These are phyloP conservation scores for Hirsutella thompsonii DNA, from an alignment of 2,329 filamentous ascomycete genomes.

Conservation along the genomic window DNA sequence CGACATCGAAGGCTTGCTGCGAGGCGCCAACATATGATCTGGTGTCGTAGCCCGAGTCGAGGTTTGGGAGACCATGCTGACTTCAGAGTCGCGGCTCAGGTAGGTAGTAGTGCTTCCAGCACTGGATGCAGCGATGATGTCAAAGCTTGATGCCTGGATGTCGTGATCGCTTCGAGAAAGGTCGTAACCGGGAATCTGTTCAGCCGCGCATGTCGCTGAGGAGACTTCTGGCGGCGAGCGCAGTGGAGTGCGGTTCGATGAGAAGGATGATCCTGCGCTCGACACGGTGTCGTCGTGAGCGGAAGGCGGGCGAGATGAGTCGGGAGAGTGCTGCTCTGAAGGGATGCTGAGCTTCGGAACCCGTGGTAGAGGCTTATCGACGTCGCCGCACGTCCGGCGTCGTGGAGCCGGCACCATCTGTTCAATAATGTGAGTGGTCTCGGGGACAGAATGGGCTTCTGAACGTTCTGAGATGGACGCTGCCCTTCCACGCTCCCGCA, in stretches of 20 bases:
- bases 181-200: slow-evolving; percentile 14
- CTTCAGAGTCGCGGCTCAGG: slow-evolving; percentile 67
- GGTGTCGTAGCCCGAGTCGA: slow-evolving; percentile 86
- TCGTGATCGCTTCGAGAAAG: slow-evolving; percentile 34
- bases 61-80: slow-evolving; percentile 64
- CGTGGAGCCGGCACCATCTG: slow-evolving; percentile 17
- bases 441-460: slow-evolving; percentile 24
- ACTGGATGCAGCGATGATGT: slow-evolving; percentile 63
- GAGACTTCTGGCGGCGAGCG: slow-evolving; percentile 46
- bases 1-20: slow-evolving; percentile 48
- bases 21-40: slow-evolving; percentile 44
- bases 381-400: slow-evolving; percentile 28
- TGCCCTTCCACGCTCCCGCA: slow-evolving; percentile 17
- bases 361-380: slow-evolving; percentile 57
- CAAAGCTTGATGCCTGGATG: slow-evolving; percentile 43
- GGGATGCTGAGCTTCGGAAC: slow-evolving; percentile 43
- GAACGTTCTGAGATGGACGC: slow-evolving; percentile 20
- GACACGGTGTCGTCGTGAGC: slow-evolving; percentile 26
- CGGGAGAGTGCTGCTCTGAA: slow-evolving; percentile 17
- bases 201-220: slow-evolving; percentile 36
- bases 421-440: slow-evolving; percentile 23
- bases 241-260: slow-evolving; percentile 34
- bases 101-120: slow-evolving; percentile 70
- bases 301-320: slow-evolving; percentile 29
- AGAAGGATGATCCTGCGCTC: slow-evolving; percentile 30